Evolutionary conservation across 768 basidiomycete species (phyloP), one percentile per base, ranked within the genome.

Genomic region (Agrocybe praecox): DNA sequence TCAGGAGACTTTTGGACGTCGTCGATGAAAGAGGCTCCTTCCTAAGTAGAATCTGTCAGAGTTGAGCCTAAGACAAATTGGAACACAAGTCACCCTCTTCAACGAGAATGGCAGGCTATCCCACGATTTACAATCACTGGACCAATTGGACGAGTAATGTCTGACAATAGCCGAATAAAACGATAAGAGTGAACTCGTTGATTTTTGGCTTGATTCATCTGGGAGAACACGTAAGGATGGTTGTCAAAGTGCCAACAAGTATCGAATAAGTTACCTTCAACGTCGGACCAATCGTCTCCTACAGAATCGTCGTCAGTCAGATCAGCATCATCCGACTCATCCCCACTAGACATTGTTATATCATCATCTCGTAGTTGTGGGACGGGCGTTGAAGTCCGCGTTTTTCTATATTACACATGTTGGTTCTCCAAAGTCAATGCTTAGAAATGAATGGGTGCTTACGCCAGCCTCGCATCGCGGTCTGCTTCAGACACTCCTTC

Each of bases 281-380:
- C 52, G 51, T 84, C 78, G 24, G 77, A 79, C 81, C 77, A 80
- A 49, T 74, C 72, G 67, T 74, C 74, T 45, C 81, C 81, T 12
- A 81, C 78, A 45, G 75, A 79, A 53, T 73, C 72, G 36, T 69
- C 74, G 46, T 88, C 87, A 2, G 85, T 88, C 48, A 89, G 65
- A 64, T 88, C 88, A 21, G 83, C 85, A 60, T 90, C 74, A 61
- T 93, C 92, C 2, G 92, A 93, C 69, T 94, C 92, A 60, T 92
- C 91, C 2, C 83, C 85, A 49, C 85, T 88, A 9, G 82, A 84
- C 64, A 86, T 77, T 52, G 75, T 78, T 17, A 73, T 73, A 47
- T 86, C 82, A 7, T 81, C 80, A 22, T 78, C 68, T 18, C 53
- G 29, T 18, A 67, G 59, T 11, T 74, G 72, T 46, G 72, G 58